Percentiles rank a stretch among this genome's conserved stretches.
These are phyloP conservation scores for Kingdonia uniflora DNA, from an alignment of 164 flowering plant species.

Conservation along the genomic window DNA sequence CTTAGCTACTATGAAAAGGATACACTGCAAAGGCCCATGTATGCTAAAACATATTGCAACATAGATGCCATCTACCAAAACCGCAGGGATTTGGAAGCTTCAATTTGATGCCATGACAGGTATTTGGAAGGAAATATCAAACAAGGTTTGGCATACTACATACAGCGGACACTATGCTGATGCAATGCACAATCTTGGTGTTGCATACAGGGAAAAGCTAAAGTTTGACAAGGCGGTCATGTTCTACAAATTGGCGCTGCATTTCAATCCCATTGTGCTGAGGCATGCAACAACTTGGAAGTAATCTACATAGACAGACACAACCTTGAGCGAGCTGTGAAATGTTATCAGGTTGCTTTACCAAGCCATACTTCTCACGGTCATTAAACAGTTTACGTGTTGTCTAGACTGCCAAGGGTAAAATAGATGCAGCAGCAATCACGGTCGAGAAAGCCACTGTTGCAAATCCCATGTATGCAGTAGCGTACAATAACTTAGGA, in stretches of 20 bases:
- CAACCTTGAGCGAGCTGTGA: constrained; percentile 98
- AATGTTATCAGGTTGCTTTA: constrained; percentile 84
- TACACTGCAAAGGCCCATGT: constrained; percentile 91
- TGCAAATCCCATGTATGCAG: constrained; percentile 98
- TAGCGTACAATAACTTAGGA: constrained; percentile 96
- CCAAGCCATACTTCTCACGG: constrained; percentile 94
- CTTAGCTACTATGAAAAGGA: constrained; percentile 95
- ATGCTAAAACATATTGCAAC: constrained; percentile 99
- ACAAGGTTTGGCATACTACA: constrained; percentile 89
- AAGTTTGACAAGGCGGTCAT: constrained; percentile 98
- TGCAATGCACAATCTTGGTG: constrained; percentile 99
- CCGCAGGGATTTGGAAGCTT: constrained; percentile 85
- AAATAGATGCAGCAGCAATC: constrained; percentile 98
- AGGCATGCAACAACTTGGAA: constrained; percentile 98
- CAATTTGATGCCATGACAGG: constrained; percentile 99
- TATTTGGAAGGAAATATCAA: constrained; percentile 86
- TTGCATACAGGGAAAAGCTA: constrained; percentile 98
- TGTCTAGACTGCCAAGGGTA: constrained; percentile 99
- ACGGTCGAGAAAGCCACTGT: constrained; percentile 96
- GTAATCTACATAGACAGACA: constrained; percentile 95
- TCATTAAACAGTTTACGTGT: constrained; percentile 98
- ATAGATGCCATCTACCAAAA: constrained; percentile 98
- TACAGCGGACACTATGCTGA: constrained; percentile 99
- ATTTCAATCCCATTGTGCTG: constrained; percentile 98
- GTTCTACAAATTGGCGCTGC: constrained; percentile 94